Evolutionary conservation across 2,329 filamentous ascomycete genomes (phyloP), one percentile per base, ranked within the genome.

Genomic region (Trichoderma asperellum): DNA sequence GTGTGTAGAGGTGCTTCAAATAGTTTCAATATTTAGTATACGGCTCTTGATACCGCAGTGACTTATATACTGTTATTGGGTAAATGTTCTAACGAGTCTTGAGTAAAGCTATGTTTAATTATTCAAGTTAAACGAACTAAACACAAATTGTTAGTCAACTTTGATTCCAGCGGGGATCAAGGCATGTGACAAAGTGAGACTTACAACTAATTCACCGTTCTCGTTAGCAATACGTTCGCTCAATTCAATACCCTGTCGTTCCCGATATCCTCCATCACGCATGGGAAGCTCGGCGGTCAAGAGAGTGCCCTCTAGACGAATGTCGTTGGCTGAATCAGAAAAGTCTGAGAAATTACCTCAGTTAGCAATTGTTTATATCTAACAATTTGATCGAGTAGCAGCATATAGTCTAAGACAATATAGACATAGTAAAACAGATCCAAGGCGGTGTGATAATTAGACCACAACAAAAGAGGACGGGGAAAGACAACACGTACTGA

Each of bases 181-280:
- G 10, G n/a, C 7, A 4, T 21, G 7, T 11, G 24, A 2, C 2
- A 29, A 40, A 4, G 11, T 11, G 14, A 12, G 5, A 68, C 71
- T 57, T 24, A 72, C 71, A 55, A 37, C 52, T 11, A 72, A 37
- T 49, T 35, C 53, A 18, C 71, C 71, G 34, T 72, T 62, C 5
- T 62, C 18, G 34, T 72, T 72, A 43, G 61, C 21, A 55, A 72
- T 70, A 32, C 62, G 70, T 2, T 72, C 71, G 24, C 69, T 49
- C 11, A 72, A 34, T 1, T 72, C n/a, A 27, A 72, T 61, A 16
- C 58, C 68, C 55, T 71, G 70, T 16, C 68, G 70, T 35, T 68
- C 70, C 14, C 65, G 68, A 11, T 21, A 21, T 6, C 56, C 55
- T 4, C 68, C 71, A 2, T 69, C 58, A 43, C 57, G 32, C 21